Evolutionary conservation across 805 yeast genomes (phyloP).

Genomic region (Phaffomyces antillensis): DNA sequence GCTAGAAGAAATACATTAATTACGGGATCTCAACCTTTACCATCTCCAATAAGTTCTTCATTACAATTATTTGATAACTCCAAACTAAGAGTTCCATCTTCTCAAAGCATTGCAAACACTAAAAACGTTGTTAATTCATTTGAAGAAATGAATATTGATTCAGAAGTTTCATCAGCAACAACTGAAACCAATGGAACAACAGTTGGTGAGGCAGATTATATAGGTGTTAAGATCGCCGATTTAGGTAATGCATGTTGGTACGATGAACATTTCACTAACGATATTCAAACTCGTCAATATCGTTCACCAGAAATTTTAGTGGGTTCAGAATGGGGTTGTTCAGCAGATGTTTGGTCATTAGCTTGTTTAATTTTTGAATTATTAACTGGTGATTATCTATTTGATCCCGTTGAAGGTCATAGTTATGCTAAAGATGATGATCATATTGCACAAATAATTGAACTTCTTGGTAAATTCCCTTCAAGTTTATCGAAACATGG

Average conservation of each 20-base stretch:
- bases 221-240: constrained; percentile 86
- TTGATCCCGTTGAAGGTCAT: constrained; percentile 76
- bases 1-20: constrained; percentile 69
- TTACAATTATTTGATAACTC: constrained; percentile 17
- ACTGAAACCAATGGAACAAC: neutral
- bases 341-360: constrained; percentile 93
- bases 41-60: constrained; percentile 69
- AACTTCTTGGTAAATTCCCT: constrained; percentile 68
- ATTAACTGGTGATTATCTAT: constrained; percentile 87
- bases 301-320: constrained; percentile 83
- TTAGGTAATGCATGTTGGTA: constrained; percentile 69
- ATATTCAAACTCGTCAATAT: constrained; percentile 65
- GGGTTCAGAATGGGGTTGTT: constrained; percentile 89
- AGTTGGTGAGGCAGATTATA: constrained; percentile 37
- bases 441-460: constrained; percentile 92
- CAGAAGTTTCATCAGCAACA: neutral
- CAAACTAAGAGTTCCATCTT: constrained; percentile 17
- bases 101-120: constrained; percentile 7
- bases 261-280: constrained; percentile 60
- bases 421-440: constrained; percentile 87
- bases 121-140: constrained; percentile 7
- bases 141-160: constrained; percentile 10
- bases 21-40: constrained; percentile 89
- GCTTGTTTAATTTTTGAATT: constrained; percentile 90
- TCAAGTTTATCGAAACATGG: constrained; percentile 50